phyloP scores from a whole-genome alignment of 495 filamentous ascomycete species.

The Hamigera avellanea region DNA sequence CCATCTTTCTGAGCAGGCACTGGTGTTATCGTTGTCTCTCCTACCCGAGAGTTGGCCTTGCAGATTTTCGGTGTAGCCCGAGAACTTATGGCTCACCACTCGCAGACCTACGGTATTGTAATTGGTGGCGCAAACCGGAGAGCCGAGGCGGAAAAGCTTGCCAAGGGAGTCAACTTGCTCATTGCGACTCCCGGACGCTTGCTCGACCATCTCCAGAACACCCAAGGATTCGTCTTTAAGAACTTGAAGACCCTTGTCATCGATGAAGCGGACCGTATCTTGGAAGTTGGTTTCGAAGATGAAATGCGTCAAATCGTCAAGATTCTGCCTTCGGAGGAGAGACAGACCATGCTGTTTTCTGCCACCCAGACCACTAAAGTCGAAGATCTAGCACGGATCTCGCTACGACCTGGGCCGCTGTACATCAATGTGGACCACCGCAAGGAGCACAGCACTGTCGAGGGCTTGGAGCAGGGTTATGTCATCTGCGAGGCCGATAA shows the following conservation, averaged over 20 bases:
- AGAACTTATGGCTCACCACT: constrained; percentile 78
- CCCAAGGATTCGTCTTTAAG: constrained; percentile 83
- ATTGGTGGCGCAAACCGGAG: constrained; percentile 90
- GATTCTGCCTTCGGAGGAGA: constrained; percentile 77
- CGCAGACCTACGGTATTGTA: constrained; percentile 89
- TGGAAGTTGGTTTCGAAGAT: constrained; percentile 97
- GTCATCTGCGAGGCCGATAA: constrained; percentile 88
- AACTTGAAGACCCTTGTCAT: constrained; percentile 83
- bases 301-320: constrained; percentile 97
- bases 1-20: constrained; percentile 25
- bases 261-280: constrained; percentile 82
- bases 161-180: constrained; percentile 86
- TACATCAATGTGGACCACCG: constrained; percentile 88
- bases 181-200: constrained; percentile 90
- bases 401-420: constrained; percentile 77
- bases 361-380: constrained; percentile 98
- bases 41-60: constrained; percentile 70
- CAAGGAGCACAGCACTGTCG: constrained; percentile 76
- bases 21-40: constrained; percentile 67
- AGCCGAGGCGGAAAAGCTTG: constrained; percentile 87
- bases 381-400: constrained; percentile 90
- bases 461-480: constrained; percentile 90
- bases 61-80: constrained; percentile 95
- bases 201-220: constrained; percentile 92
- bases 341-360: constrained; percentile 95